Conservation (phyloP, 345 rosid species). For the Durio zibethinus region DNA sequence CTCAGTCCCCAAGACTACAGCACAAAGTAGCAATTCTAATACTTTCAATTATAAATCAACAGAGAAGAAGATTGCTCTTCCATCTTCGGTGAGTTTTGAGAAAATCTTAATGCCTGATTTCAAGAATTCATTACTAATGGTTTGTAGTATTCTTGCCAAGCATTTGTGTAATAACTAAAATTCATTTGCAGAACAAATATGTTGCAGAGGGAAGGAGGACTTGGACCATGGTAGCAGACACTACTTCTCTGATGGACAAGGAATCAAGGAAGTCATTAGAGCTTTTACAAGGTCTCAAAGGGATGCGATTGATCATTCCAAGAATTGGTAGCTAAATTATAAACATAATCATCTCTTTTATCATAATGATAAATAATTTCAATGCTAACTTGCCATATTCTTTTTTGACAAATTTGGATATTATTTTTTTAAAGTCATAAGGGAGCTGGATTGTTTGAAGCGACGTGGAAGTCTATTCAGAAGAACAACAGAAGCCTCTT, state of each 20-base stretch:
- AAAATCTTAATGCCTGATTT: neutral
- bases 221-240: slow-evolving; percentile 79
- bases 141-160: neutral
- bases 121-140: neutral
- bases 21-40: slow-evolving; percentile 33
- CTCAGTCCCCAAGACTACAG: slow-evolving; percentile 22
- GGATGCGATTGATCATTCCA: slow-evolving; percentile 69
- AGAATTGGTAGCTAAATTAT: slow-evolving; percentile 52
- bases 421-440: slow-evolving; percentile 39
- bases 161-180: slow-evolving; percentile 13
- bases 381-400: neutral
- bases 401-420: neutral
- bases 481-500: slow-evolving; percentile 52
- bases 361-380: neutral
- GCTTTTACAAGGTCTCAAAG: slow-evolving; percentile 83
- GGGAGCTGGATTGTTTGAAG: slow-evolving; percentile 70
- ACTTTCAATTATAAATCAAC: slow-evolving; percentile 19
- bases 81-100: slow-evolving; percentile 43
- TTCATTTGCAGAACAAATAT: slow-evolving; percentile 40
- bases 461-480: slow-evolving; percentile 43
- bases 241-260: slow-evolving; percentile 59
- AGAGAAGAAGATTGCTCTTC: slow-evolving; percentile 26
- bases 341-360: neutral
- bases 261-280: slow-evolving; percentile 67
- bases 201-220: slow-evolving; percentile 39